A percentile compares a stretch with the other conserved stretches of the same genome.
phyloP scores from a whole-genome alignment of 2,329 filamentous ascomycete species.

The Cordyceps farinosa region DNA sequence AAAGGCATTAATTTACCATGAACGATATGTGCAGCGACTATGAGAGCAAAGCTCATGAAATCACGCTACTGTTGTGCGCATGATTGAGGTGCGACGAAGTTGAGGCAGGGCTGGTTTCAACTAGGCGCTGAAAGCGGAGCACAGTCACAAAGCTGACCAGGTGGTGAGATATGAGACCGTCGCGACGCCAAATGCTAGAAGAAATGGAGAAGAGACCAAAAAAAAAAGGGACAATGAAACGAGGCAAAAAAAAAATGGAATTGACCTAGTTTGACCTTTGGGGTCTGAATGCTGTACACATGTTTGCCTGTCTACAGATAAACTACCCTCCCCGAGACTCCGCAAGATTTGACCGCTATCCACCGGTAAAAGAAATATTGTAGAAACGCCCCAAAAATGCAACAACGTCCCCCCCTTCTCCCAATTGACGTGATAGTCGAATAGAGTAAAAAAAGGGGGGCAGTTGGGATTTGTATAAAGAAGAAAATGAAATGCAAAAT shows the following conservation, averaged over 20 bases:
- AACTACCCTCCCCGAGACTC: background rate
- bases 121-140: background rate
- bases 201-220: background rate
- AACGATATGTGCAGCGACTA: background rate
- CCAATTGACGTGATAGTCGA: constrained; percentile 6
- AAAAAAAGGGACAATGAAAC: background rate
- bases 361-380: background rate
- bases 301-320: constrained; percentile 6
- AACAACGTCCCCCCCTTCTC: background rate
- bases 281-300: constrained; percentile 5
- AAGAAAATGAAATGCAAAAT: background rate
- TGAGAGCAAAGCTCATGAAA: background rate
- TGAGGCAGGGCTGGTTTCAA: constrained; percentile 14
- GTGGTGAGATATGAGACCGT: background rate
- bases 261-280: background rate
- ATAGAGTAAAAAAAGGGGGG: background rate
- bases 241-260: background rate
- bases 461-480: background rate
- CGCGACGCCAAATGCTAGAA: background rate
- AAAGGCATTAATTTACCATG: background rate
- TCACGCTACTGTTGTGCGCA: background rate
- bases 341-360: background rate
- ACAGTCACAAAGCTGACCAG: background rate
- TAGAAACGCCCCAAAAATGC: constrained; percentile 14
- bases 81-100: constrained; percentile 1